Evolutionary conservation across 2,329 filamentous ascomycete genomes (phyloP), one percentile per base, ranked within the genome.

Genomic region (Aureobasidium pullulans): DNA sequence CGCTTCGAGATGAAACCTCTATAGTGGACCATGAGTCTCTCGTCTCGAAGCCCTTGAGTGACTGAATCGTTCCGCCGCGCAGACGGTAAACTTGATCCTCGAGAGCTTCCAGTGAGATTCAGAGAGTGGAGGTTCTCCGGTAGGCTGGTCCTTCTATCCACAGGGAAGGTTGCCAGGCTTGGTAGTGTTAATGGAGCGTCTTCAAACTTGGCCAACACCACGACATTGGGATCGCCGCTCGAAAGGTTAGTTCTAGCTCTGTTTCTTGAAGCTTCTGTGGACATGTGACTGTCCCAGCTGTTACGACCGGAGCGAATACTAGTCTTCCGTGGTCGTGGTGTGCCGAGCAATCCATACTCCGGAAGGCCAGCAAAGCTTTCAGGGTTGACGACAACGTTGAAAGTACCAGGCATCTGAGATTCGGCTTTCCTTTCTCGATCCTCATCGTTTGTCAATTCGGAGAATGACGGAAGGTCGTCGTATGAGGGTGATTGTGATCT

Each of bases 391-490:
- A 84, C 72, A 19, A 84, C 79, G 66, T 79, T 75, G 66, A 79
- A 84, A 1, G 80, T 82, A 15, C 81, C 82, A 1, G 82, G 81
- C 36, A 69, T 70, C 39, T 73, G 73, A 7, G 70, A 70, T 54
- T 78, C 75, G 15, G 82, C 82, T 66, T 84, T 84, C 60, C 72
- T 75, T 66, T 84, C 82, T 42, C 82, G 73, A 31, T 84, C 82
- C 63, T 83, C 81, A 62, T 84, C 81, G 31, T 74, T 82, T 1
- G 74, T 79, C 57, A 84, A 73, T 13, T 71, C 68, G 34, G 76
- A 69, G 67, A 84, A 84, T 2, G 78, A 77, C 19, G 81, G 81
- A 11, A 84, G 71, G n/a, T 75, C 68, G 65, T 83, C 79, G 23
- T 72, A 67, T 10, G 64, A 61, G 13, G 57, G 58, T 16, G 59